These are phyloP conservation scores for Aspergillus campestris DNA, from an alignment of 495 filamentous ascomycete genomes.

Conservation along the genomic window DNA sequence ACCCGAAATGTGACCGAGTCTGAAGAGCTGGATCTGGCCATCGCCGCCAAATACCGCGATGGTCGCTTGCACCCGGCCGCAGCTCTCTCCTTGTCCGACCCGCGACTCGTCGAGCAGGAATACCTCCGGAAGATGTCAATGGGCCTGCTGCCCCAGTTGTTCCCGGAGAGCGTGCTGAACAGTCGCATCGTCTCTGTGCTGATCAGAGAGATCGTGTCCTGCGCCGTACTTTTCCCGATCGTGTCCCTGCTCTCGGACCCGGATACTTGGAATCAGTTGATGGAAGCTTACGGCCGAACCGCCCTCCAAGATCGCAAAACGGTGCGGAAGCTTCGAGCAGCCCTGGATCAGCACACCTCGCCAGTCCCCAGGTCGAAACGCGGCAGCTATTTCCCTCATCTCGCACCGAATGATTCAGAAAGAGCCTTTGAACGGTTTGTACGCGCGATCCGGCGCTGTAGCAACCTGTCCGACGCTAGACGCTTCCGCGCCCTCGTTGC, in stretches of 20 bases:
- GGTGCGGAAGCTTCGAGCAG: slow-evolving; percentile 85
- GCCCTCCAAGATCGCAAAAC: slow-evolving; percentile 94
- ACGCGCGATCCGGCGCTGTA: slow-evolving; percentile 76
- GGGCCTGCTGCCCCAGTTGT: slow-evolving; percentile 62
- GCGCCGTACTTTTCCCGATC: slow-evolving; percentile 33
- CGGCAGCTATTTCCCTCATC: slow-evolving; percentile 56
- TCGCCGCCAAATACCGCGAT: slow-evolving; percentile 84
- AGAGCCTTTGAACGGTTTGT: slow-evolving; percentile 92
- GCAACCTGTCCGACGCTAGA: slow-evolving; percentile 89
- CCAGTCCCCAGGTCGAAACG: slow-evolving; percentile 61
- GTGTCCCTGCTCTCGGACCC: slow-evolving; percentile 55
- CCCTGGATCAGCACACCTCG: slow-evolving; percentile 90
- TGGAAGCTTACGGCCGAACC: slow-evolving; percentile 80
- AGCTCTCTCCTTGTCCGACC: slow-evolving; percentile 72
- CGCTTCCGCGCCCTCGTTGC: slow-evolving; percentile 85
- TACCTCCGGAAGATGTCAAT: slow-evolving; percentile 66
- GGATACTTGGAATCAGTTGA: slow-evolving; percentile 93
- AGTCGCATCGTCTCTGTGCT: slow-evolving; percentile 74
- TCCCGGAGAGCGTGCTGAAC: slow-evolving; percentile 63
- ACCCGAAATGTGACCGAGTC: slow-evolving; percentile 90
- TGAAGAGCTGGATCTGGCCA: slow-evolving; percentile 88
- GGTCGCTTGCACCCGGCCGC: slow-evolving; percentile 86
- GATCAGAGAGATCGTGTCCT: slow-evolving; percentile 73
- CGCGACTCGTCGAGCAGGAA: slow-evolving; percentile 74
- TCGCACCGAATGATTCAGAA: slow-evolving; percentile 67